Evolutionary conservation across 2,329 filamentous ascomycete genomes (phyloP).

Genomic region (Endoconidiophora polonica): DNA sequence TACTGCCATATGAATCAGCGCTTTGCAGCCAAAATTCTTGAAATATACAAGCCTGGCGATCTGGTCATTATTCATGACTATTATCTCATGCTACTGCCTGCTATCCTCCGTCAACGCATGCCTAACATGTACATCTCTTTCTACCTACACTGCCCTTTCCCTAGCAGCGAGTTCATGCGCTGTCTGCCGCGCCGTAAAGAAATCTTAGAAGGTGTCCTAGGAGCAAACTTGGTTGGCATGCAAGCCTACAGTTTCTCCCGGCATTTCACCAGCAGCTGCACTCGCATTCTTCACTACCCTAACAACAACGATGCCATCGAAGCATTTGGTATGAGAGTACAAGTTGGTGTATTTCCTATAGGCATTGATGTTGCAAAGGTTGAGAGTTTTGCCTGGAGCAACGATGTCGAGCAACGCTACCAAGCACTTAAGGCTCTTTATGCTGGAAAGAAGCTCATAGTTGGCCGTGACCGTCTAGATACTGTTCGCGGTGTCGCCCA

Average conservation of each 20-base stretch:
- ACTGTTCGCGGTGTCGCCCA: constrained; percentile 87
- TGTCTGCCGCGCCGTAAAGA: constrained; percentile 81
- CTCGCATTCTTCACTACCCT: constrained; percentile 75
- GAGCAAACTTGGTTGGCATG: constrained; percentile 85
- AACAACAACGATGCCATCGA: constrained; percentile 75
- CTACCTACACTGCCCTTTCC: constrained; percentile 87
- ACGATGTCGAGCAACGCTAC: constrained; percentile 55
- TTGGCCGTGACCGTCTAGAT: constrained; percentile 85
- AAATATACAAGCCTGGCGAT: constrained; percentile 82
- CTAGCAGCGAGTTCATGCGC: constrained; percentile 86
- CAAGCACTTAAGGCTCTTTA: constrained; percentile 59
- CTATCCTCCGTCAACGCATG: constrained; percentile 68
- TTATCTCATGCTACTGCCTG: constrained; percentile 77
- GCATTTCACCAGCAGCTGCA: constrained; percentile 89
- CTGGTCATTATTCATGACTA: constrained; percentile 90
- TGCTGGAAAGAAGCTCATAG: constrained; percentile 82
- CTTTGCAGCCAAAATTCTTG: constrained; percentile 76
- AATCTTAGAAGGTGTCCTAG: constrained; percentile 73
- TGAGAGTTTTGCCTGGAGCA: constrained; percentile 55
- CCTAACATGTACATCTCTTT: constrained; percentile 89
- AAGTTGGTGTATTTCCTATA: constrained; percentile 86
- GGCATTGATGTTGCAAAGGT: constrained; percentile 80
- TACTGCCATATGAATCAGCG: constrained; percentile 87
- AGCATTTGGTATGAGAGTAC: constrained; percentile 73
- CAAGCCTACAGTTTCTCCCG: constrained; percentile 91